Conservation (phyloP, 139 green algal genomes). For the Chlorella sorokiniana region DNA sequence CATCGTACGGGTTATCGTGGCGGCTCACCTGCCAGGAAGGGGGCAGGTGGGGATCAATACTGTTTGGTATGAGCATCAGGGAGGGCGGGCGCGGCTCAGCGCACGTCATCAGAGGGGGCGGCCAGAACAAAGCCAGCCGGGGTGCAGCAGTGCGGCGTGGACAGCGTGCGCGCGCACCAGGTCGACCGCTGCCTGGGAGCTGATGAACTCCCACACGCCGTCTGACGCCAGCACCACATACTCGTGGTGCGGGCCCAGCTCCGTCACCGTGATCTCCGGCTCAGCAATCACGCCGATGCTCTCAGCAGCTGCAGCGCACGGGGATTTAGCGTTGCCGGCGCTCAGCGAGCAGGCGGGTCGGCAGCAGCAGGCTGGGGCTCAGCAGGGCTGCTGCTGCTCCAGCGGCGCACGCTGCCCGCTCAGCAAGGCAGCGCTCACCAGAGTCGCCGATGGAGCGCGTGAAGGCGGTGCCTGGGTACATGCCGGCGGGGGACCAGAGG, state of each 20-base stretch:
- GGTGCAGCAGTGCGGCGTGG: not conserved
- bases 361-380: not conserved
- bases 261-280: constrained; percentile 77
- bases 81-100: not conserved
- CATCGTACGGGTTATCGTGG: constrained; percentile 27
- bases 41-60: not conserved
- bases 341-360: too few relatives aligned
- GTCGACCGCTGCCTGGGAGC: constrained; percentile 85
- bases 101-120: not conserved
- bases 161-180: constrained; percentile 62
- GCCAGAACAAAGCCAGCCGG: not conserved
- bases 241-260: constrained; percentile 58
- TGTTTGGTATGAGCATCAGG: not conserved
- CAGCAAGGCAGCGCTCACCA: constrained; percentile 37
- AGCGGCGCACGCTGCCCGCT: too few relatives aligned
- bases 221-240: constrained; percentile 93
- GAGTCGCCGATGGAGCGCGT: constrained; percentile 92
- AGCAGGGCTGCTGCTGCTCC: not conserved
- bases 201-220: constrained; percentile 97
- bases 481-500: constrained; percentile 84
- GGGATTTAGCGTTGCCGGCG: not conserved
- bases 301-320: constrained; percentile 75
- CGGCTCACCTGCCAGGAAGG: not conserved
- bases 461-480: constrained; percentile 95
- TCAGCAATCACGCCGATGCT: constrained; percentile 89